Evolutionary conservation across 1,139 yeast genomes (phyloP).

Genomic region (Taphrina confusa): DNA sequence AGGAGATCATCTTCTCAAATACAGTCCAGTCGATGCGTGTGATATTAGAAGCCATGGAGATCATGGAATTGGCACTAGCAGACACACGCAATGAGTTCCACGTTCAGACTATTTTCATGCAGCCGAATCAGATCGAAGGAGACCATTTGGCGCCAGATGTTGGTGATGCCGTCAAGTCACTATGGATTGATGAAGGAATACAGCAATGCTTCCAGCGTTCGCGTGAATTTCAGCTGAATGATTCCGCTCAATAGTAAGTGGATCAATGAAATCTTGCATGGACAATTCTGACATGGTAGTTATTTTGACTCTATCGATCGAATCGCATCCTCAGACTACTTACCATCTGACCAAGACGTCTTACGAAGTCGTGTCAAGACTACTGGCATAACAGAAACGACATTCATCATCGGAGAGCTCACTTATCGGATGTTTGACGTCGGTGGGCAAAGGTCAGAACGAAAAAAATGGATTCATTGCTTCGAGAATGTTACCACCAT

Average conservation of each 20-base stretch:
- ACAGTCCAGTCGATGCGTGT: slow-evolving; percentile 86
- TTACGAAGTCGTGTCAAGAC: slow-evolving; percentile 90
- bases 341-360: slow-evolving; percentile 79
- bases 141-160: slow-evolving; percentile 40
- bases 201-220: slow-evolving; percentile 61
- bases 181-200: slow-evolving; percentile 67
- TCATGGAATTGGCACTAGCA: slow-evolving; percentile 38
- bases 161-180: slow-evolving; percentile 41
- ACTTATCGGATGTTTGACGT: slow-evolving; percentile 71
- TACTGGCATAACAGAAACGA: slow-evolving; percentile 90
- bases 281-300: background rate
- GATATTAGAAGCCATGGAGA: slow-evolving; percentile 53
- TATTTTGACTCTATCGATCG: slow-evolving; percentile 42
- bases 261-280: slow-evolving; percentile 26
- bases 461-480: slow-evolving; percentile 95
- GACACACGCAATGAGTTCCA: slow-evolving; percentile 35
- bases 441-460: slow-evolving; percentile 94
- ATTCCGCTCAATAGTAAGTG: slow-evolving; percentile 66
- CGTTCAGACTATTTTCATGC: slow-evolving; percentile 37
- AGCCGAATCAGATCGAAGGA: slow-evolving; percentile 41
- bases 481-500: slow-evolving; percentile 90
- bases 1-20: slow-evolving; percentile 94
- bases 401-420: slow-evolving; percentile 66
- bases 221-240: slow-evolving; percentile 79
- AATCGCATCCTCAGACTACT: slow-evolving; percentile 60